Base-by-base conservation (phyloP, 2,329 filamentous ascomycete genomes). In the Leptographium lundbergii region DNA sequence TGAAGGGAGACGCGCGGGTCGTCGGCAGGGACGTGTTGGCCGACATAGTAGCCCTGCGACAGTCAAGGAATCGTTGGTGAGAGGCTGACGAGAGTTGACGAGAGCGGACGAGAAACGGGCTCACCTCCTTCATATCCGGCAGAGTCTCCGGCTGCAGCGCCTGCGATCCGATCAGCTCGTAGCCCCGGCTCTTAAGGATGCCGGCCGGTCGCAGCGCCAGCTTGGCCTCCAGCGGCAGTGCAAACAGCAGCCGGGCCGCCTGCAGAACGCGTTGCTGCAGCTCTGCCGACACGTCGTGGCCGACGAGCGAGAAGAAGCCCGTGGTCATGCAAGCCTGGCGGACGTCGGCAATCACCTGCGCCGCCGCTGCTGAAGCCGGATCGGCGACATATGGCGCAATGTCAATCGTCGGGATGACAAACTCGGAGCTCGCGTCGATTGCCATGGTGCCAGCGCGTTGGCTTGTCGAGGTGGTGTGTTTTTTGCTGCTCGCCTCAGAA, bases 121-220 rank as follows among this genome's bases (percentile, higher is more conserved):
- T 22, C 14, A 54, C 57, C 53, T 56, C 48, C 24, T 47, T 80
- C 34, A 77, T 69, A 61, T 78, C 77, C 5, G 76, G 76, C 32
- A 71, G 68, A 5, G 71, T 69, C 17, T 70, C 73, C 14, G 71
- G 69, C 62, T 79, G 75, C 11, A 77, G 66, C 2, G 71, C 73
- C 61, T 80, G 76, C 2, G 71, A 72, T 6, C 72, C 69, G 2
- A 79, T 67, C 51, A 75, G 68, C 63, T 81, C 78, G 63, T 80
- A 81, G 24, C 78, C 78, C 54, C 78, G 70, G 63, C 78, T 74
- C 45, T 65, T 53, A 19, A 61, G 39, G 9, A 50, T 14, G 14
- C 60, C 59, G 2, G 62, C 55, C 52, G 64, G 63, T 11, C 67
- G 69, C 10, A 77, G 67, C 60, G 71, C 70, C 27, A 71, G 69